Base-by-base conservation (phyloP, 2,329 filamentous ascomycete genomes). In the Colletotrichum graminicola region DNA sequence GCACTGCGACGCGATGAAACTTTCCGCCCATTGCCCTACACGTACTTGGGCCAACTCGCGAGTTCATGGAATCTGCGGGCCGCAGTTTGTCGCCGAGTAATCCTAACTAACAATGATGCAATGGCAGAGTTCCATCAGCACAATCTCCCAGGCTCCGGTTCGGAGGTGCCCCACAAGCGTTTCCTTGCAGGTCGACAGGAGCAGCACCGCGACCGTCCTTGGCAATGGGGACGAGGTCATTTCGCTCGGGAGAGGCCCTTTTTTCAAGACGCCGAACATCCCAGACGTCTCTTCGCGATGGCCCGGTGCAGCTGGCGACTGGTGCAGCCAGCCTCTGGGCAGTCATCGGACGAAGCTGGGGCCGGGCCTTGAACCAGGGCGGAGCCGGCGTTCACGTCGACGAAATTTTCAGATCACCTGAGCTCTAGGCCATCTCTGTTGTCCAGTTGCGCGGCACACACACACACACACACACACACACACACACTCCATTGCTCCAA, bases 351-450 rank as follows among this genome's bases (percentile, higher is more conserved):
- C 60, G 68, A 71, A 71, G 65, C 54, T 64, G 68, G 59, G 59
- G 65, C 65, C 59, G 65, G 65, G 54, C 68, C 68, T 23, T 71
- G 65, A 54, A 59, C 39, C 47, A 60, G 59, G 63, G 69, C 69
- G 69, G 69, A 69, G 69, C 65, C 69, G 54, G 68, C 65, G 59
- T 69, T 71, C 59, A 32, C 69, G 63, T 68, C 54, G 29, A 68
- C 47, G 52, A 68, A 71, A 68, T 68, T 68, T 71, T 71, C 66
- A 64, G 69, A 60, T 68, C 69, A 71, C 69, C 65, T 64, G 69
- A 71, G 69, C 65, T 64, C 65, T 60, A 71, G 65, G 51, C 60
- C 59, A 43, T 16, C 41, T 43, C 64, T 71, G 64, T 57, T 59
- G 57, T 67, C 45, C 49, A 63, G 64, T 67, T 71, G 68, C 57